These are phyloP conservation scores for Thuja plicata DNA, from an alignment of 83 land plant species.

Conservation along the genomic window DNA sequence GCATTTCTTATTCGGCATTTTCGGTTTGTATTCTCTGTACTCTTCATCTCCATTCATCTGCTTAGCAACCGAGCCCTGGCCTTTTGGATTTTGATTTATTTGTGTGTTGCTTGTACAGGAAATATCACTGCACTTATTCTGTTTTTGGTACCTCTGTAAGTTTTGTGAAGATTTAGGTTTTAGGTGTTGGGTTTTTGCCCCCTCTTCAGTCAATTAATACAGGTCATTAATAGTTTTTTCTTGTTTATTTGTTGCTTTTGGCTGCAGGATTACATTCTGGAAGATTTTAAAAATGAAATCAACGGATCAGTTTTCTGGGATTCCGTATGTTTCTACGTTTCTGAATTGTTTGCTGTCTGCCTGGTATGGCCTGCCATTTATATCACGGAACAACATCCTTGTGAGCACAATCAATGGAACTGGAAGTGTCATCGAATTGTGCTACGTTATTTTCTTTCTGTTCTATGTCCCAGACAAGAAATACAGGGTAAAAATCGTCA, in stretches of 20 bases:
- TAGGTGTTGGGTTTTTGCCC: no score
- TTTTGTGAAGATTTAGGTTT: background rate
- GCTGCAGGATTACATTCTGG: conserved; percentile 49
- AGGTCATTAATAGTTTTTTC: background rate
- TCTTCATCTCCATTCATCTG: background rate
- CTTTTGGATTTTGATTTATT: conserved; percentile 13
- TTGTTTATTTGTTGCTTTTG: background rate
- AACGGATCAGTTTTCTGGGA: conserved; percentile 69
- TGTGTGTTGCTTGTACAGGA: conserved; percentile 30
- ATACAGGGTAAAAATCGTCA: background rate
- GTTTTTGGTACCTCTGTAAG: conserved; percentile 61
- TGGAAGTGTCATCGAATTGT: conserved; percentile 44
- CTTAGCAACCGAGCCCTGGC: background rate
- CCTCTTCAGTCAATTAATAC: background rate
- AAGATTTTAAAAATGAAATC: conserved; percentile 50
- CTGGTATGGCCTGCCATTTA: conserved; percentile 68
- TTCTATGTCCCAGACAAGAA: conserved; percentile 6
- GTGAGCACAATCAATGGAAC: conserved; percentile 63
- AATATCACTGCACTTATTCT: conserved; percentile 65
- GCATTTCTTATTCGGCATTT: conserved; percentile 46
- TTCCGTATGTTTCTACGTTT: conserved; percentile 62
- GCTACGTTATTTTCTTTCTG: conserved; percentile 30
- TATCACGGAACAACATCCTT: conserved; percentile 59
- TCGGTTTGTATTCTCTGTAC: conserved; percentile 28
- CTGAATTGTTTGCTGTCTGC: conserved; percentile 71